phyloP scores from a whole-genome alignment of 2,329 filamentous ascomycete species.

The Colletotrichum shisoi region DNA sequence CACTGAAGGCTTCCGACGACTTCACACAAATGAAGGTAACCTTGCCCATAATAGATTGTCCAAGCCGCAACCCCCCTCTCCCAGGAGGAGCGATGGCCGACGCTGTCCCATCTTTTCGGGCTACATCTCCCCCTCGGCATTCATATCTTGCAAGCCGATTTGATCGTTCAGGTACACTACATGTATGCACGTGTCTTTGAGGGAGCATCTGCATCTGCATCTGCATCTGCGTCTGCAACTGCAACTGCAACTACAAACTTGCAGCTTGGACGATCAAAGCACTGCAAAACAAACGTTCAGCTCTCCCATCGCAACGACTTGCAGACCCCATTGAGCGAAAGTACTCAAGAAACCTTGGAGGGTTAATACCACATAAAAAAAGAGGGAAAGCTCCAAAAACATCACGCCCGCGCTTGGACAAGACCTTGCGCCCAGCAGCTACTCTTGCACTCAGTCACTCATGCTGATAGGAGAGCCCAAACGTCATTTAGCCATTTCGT shows the following conservation, averaged over 20 bases:
- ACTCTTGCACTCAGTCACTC: neutral
- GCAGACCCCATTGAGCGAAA: neutral
- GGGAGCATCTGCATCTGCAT: neutral
- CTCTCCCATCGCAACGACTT: neutral
- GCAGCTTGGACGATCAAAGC: conserved; percentile 9
- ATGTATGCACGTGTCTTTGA: conserved; percentile 10
- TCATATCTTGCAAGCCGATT: neutral
- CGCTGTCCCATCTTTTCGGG: neutral
- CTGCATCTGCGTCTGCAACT: neutral
- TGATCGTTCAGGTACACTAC: neutral
- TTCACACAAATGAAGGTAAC: neutral
- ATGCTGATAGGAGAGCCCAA: too few species aligned
- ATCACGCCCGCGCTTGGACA: conserved; percentile 5
- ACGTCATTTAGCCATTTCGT: neutral
- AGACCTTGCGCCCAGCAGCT: neutral
- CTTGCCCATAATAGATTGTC: neutral
- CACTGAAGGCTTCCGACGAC: neutral
- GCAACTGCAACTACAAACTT: neutral
- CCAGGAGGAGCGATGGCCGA: neutral
- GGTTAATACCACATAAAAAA: too few species aligned
- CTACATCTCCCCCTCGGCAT: neutral
- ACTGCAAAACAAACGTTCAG: neutral
- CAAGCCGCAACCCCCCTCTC: neutral
- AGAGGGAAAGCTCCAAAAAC: neutral
- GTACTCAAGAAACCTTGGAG: neutral